Base-by-base conservation (phyloP, 495 filamentous ascomycete species). In the Aspergillus bertholletiae region DNA sequence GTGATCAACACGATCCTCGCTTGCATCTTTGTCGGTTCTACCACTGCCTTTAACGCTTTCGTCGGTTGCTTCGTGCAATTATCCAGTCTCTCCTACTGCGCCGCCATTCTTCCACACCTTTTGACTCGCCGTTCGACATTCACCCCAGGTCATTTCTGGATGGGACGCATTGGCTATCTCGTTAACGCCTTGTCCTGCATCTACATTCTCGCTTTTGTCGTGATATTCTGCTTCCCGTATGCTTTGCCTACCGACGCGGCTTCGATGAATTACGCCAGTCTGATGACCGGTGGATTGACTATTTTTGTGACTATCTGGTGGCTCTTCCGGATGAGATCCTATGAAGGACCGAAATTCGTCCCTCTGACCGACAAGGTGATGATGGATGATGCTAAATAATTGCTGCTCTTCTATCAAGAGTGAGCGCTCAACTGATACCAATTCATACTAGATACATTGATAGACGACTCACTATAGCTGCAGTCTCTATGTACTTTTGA, bases 151-250 rank as follows among this genome's bases (percentile, higher is more conserved):
- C 81, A 80, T 2, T 95, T 93, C 68, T 82, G 78, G 63, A 83
- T 95, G 73, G 81, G 85, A 20, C 69, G 62, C 8, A 62, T 79
- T 15, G 90, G 88, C 1, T 86, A 74, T 46, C 53, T 70, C 0
- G 70, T 92, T 59, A 88, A 90, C 60, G 57, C 71, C 5, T 51
- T 84, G 7, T 69, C 83, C 11, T 78, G 86, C 35, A 56, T 82
- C 34, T 84, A 88, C 54, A 93, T 92, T 51, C 59, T 80, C 0
- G 70, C 83, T n/a, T 92, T 90, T 65, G 79, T 85, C 44, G 77
- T 89, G 22, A 84, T 92, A 56, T 93, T 87, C 70, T 92, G 87
- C 63, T 92, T 92, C 71, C 89, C 87, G 2, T 88, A 79, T 58
- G 65, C 65, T 1, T 54, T 84, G 49, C 85, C 86, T 0, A 78